These are phyloP conservation scores for Diaporthe batatas DNA, from an alignment of 2,329 filamentous ascomycete species.

Conservation along the genomic window DNA sequence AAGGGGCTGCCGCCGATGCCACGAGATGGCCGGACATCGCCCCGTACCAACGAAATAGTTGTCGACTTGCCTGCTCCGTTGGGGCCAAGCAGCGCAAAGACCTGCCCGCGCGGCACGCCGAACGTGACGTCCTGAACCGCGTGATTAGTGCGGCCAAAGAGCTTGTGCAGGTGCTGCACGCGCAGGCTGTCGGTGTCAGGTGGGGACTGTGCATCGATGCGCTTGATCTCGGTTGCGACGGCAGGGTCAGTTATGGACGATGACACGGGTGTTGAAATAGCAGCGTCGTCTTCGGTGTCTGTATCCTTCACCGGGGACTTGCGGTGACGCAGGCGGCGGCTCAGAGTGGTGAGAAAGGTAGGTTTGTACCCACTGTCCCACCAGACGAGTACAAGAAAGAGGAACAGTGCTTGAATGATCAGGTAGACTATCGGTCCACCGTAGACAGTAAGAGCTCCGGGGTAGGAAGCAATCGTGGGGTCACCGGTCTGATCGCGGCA, in stretches of 20 bases:
- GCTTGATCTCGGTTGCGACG: constrained; percentile 72
- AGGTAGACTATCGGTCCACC: constrained; percentile 90
- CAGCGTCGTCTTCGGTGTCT: constrained; percentile 38
- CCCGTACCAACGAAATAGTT: constrained; percentile 88
- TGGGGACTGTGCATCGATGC: constrained; percentile 67
- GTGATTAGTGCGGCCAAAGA: constrained; percentile 67
- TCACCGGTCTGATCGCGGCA: constrained; percentile 68
- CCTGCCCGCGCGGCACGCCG: constrained; percentile 81
- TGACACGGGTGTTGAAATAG: constrained; percentile 9
- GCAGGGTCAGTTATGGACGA: constrained; percentile 65
- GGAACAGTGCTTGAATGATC: constrained; percentile 76
- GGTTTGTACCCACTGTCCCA: constrained; percentile 81
- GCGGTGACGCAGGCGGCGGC: constrained; percentile 52
- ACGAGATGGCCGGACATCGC: constrained; percentile 86
- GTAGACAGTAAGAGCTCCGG: constrained; percentile 79
- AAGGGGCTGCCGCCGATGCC: neutral
- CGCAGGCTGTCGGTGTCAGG: constrained; percentile 74
- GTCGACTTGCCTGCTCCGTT: constrained; percentile 95
- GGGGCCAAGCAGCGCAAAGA: constrained; percentile 90
- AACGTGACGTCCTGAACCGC: constrained; percentile 89
- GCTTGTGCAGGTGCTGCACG: constrained; percentile 85
- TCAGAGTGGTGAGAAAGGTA: constrained; percentile 61
- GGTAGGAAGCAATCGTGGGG: constrained; percentile 73
- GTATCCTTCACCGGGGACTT: constrained; percentile 43
- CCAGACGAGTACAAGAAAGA: constrained; percentile 83